Percentiles rank a stretch among this genome's conserved stretches.
phyloP scores from a whole-genome alignment of 108 stramenopile species.

The Chaetoceros tenuissimus region DNA sequence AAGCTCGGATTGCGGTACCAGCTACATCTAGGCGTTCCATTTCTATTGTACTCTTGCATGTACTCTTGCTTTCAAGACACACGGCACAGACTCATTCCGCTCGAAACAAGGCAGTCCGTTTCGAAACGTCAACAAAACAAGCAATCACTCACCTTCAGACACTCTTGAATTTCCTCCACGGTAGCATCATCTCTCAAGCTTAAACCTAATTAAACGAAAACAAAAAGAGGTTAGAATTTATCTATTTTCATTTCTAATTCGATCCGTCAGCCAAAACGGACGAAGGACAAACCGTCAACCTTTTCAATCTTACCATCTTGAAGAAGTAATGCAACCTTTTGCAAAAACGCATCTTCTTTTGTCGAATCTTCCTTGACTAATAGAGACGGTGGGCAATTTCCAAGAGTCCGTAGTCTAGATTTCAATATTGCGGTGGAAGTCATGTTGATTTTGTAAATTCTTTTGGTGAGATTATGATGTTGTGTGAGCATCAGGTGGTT shows the following conservation, averaged over 20 bases:
- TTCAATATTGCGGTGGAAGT: background rate
- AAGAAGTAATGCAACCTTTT: background rate
- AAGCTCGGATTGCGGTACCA: too few species aligned
- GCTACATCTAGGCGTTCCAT: too few species aligned
- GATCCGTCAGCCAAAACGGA: too few species aligned
- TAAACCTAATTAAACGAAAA: background rate
- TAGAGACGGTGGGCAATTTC: background rate
- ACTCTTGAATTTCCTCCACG: background rate
- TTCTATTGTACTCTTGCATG: too few species aligned
- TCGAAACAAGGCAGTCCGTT: too few species aligned
- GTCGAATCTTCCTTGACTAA: background rate
- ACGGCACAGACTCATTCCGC: too few species aligned
- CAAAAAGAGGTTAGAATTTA: too few species aligned
- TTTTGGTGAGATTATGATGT: background rate
- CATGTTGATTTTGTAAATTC: background rate
- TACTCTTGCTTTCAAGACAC: too few species aligned
- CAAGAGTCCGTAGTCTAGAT: background rate
- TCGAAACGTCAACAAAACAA: too few species aligned
- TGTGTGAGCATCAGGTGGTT: too few species aligned
- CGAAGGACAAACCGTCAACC: background rate
- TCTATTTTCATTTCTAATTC: too few species aligned
- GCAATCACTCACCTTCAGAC: background rate
- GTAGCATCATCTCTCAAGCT: background rate
- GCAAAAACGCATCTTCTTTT: background rate
- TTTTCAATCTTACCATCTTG: background rate